Percentiles rank a stretch among this genome's conserved stretches.
These are phyloP conservation scores for Durusdinium trenchii DNA, from an alignment of 73 alveolate genomes.

Conservation along the genomic window DNA sequence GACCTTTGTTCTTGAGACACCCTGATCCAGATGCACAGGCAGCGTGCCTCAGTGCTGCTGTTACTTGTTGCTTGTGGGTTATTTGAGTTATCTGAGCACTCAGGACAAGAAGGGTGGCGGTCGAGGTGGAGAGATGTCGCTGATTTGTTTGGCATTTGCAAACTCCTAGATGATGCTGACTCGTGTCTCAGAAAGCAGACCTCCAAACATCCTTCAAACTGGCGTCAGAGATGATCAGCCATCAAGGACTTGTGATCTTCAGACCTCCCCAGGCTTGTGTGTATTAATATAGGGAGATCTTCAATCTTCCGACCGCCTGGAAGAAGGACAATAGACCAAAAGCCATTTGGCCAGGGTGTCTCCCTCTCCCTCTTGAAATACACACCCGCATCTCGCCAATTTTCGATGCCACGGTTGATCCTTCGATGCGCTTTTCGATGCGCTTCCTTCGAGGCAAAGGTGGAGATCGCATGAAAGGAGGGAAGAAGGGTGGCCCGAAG, in stretches of 20 bases:
- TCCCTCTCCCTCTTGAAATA: too few relatives aligned
- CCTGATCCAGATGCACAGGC: conserved; percentile 13
- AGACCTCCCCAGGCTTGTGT: too few relatives aligned
- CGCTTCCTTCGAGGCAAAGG: conserved; percentile 39
- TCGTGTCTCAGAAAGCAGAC: too few relatives aligned
- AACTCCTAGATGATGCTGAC: too few relatives aligned
- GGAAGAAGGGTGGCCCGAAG: conserved; percentile 81
- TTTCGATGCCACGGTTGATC: background rate
- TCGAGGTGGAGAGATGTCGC: background rate
- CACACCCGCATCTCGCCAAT: background rate
- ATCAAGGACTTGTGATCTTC: too few relatives aligned
- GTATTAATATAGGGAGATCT: too few relatives aligned
- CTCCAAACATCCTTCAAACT: too few relatives aligned
- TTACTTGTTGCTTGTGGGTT: background rate
- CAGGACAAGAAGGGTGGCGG: conserved; percentile 78
- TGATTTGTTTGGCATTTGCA: too few relatives aligned
- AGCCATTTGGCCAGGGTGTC: background rate
- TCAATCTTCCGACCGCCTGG: too few relatives aligned
- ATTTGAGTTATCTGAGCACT: too few relatives aligned
- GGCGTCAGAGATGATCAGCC: too few relatives aligned
- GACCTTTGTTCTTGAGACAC: conserved; percentile 74
- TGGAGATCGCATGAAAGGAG: background rate
- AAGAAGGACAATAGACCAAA: too few relatives aligned
- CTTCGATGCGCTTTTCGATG: background rate
- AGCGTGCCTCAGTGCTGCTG: background rate